Conservation (phyloP, 2,329 filamentous ascomycete species). For the Trichoderma brevicompactum region DNA sequence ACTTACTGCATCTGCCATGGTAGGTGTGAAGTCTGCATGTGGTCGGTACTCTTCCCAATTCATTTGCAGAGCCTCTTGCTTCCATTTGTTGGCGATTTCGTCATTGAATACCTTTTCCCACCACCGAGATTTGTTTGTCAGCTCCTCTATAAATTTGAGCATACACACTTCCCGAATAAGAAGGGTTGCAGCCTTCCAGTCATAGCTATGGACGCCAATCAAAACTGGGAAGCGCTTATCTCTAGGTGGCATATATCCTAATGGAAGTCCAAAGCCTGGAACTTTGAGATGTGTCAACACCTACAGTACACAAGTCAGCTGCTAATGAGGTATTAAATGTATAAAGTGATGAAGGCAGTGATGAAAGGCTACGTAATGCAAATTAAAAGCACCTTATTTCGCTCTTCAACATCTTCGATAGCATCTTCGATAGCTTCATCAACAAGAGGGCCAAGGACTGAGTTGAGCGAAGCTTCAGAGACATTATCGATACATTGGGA, state of each 20-base stretch:
- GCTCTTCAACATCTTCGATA: background rate
- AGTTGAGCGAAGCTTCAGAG: background rate
- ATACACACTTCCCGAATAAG: conserved; percentile 42
- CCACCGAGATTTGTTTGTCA: conserved; percentile 45
- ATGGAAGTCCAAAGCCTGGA: conserved; percentile 39
- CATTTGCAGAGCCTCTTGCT: conserved; percentile 38
- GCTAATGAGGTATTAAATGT: background rate
- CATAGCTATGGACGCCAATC: conserved; percentile 12
- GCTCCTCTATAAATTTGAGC: conserved; percentile 40
- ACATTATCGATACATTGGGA: background rate
- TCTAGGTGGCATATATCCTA: conserved; percentile 26
- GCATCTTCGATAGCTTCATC: conserved; percentile 7
- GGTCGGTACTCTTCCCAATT: conserved; percentile 37
- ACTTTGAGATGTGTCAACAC: background rate
- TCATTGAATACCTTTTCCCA: conserved; percentile 40
- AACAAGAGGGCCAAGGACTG: background rate
- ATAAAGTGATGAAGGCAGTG: too few relatives aligned
- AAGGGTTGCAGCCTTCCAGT: conserved; percentile 38
- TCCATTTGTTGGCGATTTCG: conserved; percentile 39
- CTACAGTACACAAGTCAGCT: background rate
- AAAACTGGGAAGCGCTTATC: conserved; percentile 34
- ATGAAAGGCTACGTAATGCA: background rate
- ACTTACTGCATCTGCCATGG: conserved; percentile 41
- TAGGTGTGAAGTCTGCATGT: conserved; percentile 37
- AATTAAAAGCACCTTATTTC: background rate